phyloP scores from a whole-genome alignment of 2,329 filamentous ascomycete species.

The Exserohilum turcica region DNA sequence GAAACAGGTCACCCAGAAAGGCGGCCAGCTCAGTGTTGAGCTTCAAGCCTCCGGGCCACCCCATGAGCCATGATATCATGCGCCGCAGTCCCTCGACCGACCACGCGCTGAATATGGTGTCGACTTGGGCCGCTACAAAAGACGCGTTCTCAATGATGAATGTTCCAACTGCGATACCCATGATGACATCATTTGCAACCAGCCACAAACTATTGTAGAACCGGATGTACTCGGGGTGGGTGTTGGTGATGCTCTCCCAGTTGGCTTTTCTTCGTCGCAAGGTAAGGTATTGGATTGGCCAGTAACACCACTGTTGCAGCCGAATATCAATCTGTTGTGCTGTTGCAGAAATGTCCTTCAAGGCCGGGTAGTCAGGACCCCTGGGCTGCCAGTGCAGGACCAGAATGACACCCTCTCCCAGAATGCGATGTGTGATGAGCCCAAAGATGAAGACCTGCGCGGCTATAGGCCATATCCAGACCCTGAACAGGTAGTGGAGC shows the following conservation, averaged over 20 bases:
- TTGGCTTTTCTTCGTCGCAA: conserved; percentile 86
- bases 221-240: conserved; percentile 95
- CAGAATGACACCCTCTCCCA: conserved; percentile 77
- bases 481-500: conserved; percentile 71
- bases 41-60: conserved; percentile 85
- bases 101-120: conserved; percentile 75
- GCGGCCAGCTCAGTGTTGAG: conserved; percentile 89
- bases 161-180: conserved; percentile 92
- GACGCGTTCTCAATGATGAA: conserved; percentile 95
- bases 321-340: conserved; percentile 97
- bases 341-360: conserved; percentile 95
- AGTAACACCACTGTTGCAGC: conserved; percentile 97
- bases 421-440: conserved; percentile 77
- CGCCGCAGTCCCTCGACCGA: conserved; percentile 85
- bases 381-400: conserved; percentile 84
- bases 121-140: conserved; percentile 81
- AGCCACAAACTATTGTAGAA: conserved; percentile 99
- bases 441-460: conserved; percentile 73
- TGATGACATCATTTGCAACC: conserved; percentile 97
- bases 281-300: conserved; percentile 95
- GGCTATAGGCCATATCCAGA: conserved; percentile 79
- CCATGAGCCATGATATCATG: conserved; percentile 95
- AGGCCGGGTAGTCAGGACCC: conserved; percentile 72
- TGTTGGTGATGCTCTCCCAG: conserved; percentile 94
- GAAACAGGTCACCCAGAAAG: conserved; percentile 93